Percentiles rank a stretch among this genome's conserved stretches.
These are phyloP conservation scores for Lichtheimia hyalospora DNA, from an alignment of 371 early-diverging fungal genomes.

Conservation along the genomic window DNA sequence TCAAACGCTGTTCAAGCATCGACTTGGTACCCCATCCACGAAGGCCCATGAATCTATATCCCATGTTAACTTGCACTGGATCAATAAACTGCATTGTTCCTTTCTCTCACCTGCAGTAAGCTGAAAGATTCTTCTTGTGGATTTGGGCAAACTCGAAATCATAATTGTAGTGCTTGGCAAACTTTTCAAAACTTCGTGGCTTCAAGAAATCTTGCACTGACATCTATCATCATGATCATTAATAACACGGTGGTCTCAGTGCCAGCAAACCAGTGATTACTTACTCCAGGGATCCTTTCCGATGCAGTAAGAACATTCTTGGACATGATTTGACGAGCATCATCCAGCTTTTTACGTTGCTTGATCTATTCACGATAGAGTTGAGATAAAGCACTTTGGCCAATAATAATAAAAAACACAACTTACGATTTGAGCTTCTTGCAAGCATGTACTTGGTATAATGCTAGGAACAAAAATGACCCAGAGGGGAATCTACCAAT, in stretches of 20 bases:
- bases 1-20: slow-evolving; percentile 54
- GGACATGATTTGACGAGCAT: slow-evolving; percentile 54
- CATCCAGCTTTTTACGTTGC: slow-evolving; percentile 57
- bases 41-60: slow-evolving; percentile 59
- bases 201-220: slow-evolving; percentile 51
- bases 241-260: no score
- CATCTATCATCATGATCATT: slow-evolving; percentile 22
- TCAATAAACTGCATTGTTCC: no score
- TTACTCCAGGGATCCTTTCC: slow-evolving; percentile 33
- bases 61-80: neutral
- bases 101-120: slow-evolving; percentile 52
- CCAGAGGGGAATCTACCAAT: slow-evolving; percentile 54
- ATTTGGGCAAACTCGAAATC: slow-evolving; percentile 53
- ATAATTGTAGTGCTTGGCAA: slow-evolving; percentile 49
- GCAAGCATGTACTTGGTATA: slow-evolving; percentile 65
- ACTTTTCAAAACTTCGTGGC: slow-evolving; percentile 36
- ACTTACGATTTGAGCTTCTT: slow-evolving; percentile 57
- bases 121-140: slow-evolving; percentile 48
- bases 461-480: slow-evolving; percentile 61
- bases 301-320: slow-evolving; percentile 43
- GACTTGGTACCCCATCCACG: slow-evolving; percentile 51
- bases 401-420: neutral
- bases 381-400: neutral
- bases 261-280: neutral
- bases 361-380: slow-evolving; percentile 35